Base-by-base conservation (phyloP, 1,284 basidiomycete genomes). In the Cryptococcus amylolentus region DNA sequence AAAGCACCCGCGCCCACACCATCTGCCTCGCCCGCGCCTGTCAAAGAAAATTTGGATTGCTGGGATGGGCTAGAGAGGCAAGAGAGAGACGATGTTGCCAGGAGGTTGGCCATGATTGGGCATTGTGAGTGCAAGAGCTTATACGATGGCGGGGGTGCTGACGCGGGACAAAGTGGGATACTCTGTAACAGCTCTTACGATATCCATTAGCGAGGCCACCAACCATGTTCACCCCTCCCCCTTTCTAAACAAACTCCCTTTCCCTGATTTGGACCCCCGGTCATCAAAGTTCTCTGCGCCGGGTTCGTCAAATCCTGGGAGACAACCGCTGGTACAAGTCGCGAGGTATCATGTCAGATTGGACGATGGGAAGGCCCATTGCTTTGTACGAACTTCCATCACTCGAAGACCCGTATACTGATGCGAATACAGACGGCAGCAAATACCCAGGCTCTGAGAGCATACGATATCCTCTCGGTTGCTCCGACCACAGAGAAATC, bases 401-500 rank as follows among this genome's bases (percentile, higher is more conserved):
- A 41, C 37, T 41, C 5, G 2, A 9, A 10, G 23, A 14, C 2
- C 43, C 12, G 18, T 13, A 27, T n/a, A 26, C 39, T 20, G 31
- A 28, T 40, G 3, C n/a, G 26, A 6, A 20, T 14, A 18, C 45
- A 78, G 76, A 72, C 69, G 4, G 61, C 66, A 2, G 54, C 61
- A 14, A 76, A 77, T 52, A 68, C 71, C 1, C 55, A 50, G 28
- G 53, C 61, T 0, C 51, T 78, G 26, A 62, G 62, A 23, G 57
- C 69, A 18, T 78, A 75, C 49, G 75, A 77, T 51, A 64, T 78
- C 10, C 54, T 78, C 10, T 71, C 69, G 10, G 71, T 73, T 7
- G 61, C 69, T 18, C 73, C 73, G 8, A 70, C 67, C 4, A 70
- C 69, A 28, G 73, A 72, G n/a, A 75, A 73, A 57, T 71, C 75